phyloP scores from a whole-genome alignment of 1,284 basidiomycete genomes.

The Austroboletus novae-zelandiae region DNA sequence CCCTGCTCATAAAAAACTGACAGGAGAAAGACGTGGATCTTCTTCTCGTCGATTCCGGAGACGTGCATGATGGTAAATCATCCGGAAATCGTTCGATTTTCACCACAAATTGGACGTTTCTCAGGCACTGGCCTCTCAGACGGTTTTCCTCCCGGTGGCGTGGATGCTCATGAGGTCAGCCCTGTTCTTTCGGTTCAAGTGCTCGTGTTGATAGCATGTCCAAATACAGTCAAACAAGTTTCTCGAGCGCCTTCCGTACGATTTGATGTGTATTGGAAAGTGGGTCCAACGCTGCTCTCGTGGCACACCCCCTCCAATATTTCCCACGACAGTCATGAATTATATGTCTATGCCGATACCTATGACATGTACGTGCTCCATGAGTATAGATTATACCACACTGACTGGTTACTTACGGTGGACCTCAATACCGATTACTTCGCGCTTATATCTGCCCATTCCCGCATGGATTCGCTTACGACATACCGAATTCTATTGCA shows the following conservation, averaged over 20 bases:
- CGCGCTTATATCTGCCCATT: not conserved
- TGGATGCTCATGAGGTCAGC: conserved; percentile 67
- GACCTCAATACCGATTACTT: too few relatives aligned
- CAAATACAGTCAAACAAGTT: conserved; percentile 60
- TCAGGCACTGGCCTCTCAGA: conserved; percentile 71
- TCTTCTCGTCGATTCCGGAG: conserved; percentile 70
- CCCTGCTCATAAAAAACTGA: not conserved
- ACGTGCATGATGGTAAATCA: conserved; percentile 71
- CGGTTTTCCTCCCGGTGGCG: conserved; percentile 65
- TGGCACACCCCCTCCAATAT: conserved; percentile 1
- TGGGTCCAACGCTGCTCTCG: conserved; percentile 22
- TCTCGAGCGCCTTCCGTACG: conserved; percentile 75
- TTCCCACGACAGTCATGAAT: conserved; percentile 60
- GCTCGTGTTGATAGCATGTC: not conserved
- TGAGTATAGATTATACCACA: too few relatives aligned
- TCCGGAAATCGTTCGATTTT: not conserved
- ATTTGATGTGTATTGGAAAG: conserved; percentile 86
- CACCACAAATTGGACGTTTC: not conserved
- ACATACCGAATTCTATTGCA: not conserved
- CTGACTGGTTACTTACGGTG: too few relatives aligned
- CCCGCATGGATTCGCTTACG: not conserved
- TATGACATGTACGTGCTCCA: conserved; percentile 62
- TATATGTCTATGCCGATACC: conserved; percentile 77
- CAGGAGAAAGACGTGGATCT: conserved; percentile 69
- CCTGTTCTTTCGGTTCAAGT: not conserved